Conservation (phyloP, 129 eudicot genomes). For the Helianthus tuberosus region DNA sequence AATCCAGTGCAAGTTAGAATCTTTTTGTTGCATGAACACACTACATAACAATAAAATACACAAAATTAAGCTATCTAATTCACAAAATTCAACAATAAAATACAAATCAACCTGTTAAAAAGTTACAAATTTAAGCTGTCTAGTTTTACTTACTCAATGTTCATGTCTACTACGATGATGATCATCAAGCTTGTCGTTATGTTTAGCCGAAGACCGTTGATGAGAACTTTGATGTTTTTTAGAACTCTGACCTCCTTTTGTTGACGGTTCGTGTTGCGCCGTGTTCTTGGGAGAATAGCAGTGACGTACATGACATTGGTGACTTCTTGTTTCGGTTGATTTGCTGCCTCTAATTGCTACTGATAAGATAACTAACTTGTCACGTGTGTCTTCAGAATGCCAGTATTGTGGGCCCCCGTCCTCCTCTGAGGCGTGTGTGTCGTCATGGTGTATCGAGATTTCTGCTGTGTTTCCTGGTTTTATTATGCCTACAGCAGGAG, state of each 20-base stretch:
- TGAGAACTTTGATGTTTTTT: constrained; percentile 49
- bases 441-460: constrained; percentile 63
- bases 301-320: constrained; percentile 60
- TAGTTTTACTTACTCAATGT: constrained; percentile 27
- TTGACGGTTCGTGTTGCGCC: constrained; percentile 42
- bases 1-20: not conserved
- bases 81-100: constrained; percentile 26
- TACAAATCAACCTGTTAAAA: constrained; percentile 16
- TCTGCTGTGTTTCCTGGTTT: constrained; percentile 66
- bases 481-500: constrained; percentile 79
- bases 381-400: constrained; percentile 85
- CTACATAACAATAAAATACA: not conserved
- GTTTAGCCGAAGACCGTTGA: constrained; percentile 44
- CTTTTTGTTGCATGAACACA: not conserved
- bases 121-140: constrained; percentile 18
- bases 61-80: constrained; percentile 28
- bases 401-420: constrained; percentile 69
- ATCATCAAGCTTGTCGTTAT: constrained; percentile 42
- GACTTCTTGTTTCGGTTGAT: constrained; percentile 62
- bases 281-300: constrained; percentile 49
- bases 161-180: constrained; percentile 42
- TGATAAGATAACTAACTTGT: constrained; percentile 67
- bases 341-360: constrained; percentile 59
- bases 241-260: constrained; percentile 41
- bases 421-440: constrained; percentile 62